Base-by-base conservation (phyloP, 176 grass and related monocot genomes). In the Areca catechu region DNA sequence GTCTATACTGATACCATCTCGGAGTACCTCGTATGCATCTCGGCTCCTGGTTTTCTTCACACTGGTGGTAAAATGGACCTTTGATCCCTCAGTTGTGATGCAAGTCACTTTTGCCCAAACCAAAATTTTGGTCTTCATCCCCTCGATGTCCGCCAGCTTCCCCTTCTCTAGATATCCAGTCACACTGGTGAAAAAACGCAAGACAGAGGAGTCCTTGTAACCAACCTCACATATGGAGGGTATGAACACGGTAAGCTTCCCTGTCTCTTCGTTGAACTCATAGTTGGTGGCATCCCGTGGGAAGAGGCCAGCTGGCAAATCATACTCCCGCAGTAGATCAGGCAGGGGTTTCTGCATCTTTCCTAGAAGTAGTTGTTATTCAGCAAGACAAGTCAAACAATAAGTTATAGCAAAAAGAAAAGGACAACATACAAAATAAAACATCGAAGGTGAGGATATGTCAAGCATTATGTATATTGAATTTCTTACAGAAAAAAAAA, bases 261-360 rank as follows among this genome's bases (percentile, higher is more conserved):
- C 71, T 23, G 87, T 92, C 74, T 80, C 77, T 68, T 83, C 83
- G 17, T 65, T 62, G 43, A 92, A 69, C 62, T 98, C 93, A 63
- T 98, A 98, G 80, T 92, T 80, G 50, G 93, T 92, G 5, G 87
- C 80, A 57, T 85, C 74, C 20, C 81, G 83, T 29, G 93, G 93
- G 67, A 98, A 88, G 21, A 98, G 77, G 19, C 91, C 91, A 3
- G 21, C 61, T 25, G 86, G 84, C 47, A 97, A 68, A 57, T 82
- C 78, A 58, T 98, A 83, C 63, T 98, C 93, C 72, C 37, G 58
- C 51, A 97, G 82, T 69, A 97, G 72, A 16, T 97, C 93, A 47
- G 78, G 4, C 51, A 97, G 65, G 58, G 93, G 83, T 72, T 92
- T 91, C 80, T 97, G 93, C 81, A 97, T 88, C 72, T 91, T 97